Evolutionary conservation across 352 stramenopile species (phyloP).

Genomic region (Globisporangium apiculatum): DNA sequence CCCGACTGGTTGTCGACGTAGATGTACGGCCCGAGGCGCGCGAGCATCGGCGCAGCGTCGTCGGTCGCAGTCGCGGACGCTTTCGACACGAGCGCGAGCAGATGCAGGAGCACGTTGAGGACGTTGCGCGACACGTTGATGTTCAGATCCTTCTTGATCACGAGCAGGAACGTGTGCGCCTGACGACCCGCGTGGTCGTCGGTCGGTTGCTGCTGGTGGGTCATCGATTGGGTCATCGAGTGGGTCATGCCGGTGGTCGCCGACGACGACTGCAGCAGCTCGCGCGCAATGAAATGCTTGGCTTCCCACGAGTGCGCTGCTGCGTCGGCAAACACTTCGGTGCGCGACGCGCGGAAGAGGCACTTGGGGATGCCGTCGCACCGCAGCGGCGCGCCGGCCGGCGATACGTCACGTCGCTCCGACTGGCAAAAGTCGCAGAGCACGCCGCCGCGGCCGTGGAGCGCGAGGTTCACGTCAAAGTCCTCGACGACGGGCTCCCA

Average conservation of each 20-base stretch:
- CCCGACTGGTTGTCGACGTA: constrained; percentile 86
- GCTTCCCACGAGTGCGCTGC: constrained; percentile 59
- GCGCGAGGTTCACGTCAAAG: constrained; percentile 73
- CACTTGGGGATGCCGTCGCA: constrained; percentile 73
- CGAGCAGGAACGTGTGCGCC: constrained; percentile 62
- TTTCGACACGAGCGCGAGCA: constrained; percentile 69
- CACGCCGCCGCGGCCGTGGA: constrained; percentile 55
- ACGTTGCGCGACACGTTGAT: constrained; percentile 78
- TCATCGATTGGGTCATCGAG: too few species aligned
- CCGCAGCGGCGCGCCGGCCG: constrained; percentile 38
- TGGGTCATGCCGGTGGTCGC: too few species aligned
- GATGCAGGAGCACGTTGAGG: constrained; percentile 79
- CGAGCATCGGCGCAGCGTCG: constrained; percentile 21
- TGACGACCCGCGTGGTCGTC: constrained; percentile 50
- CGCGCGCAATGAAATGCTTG: constrained; percentile 82
- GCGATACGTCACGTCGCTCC: constrained; percentile 51
- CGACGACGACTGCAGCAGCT: constrained; percentile 28
- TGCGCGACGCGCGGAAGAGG: constrained; percentile 58
- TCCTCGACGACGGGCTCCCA: constrained; percentile 84
- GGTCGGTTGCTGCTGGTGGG: constrained; percentile 16
- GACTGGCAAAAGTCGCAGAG: constrained; percentile 80
- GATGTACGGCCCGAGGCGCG: constrained; percentile 69
- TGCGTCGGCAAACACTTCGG: constrained; percentile 58
- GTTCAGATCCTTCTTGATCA: constrained; percentile 77
- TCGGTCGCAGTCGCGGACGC: constrained; percentile 31